Conservation (phyloP, 768 basidiomycete species). For the Lepiota subincarnata region DNA sequence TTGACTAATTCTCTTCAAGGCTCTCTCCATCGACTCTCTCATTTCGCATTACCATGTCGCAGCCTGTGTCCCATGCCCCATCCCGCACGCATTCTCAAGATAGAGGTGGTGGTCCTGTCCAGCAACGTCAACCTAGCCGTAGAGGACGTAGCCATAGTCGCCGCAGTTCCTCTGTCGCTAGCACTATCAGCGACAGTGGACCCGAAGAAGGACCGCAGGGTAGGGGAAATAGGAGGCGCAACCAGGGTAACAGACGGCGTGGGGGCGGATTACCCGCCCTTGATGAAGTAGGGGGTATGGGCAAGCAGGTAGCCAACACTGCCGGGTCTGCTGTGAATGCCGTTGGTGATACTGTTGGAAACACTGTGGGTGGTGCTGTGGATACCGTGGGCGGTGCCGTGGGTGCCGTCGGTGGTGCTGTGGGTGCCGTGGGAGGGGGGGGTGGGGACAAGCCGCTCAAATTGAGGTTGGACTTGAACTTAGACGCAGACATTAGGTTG, state of each 20-base stretch:
- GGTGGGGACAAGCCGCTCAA: conserved; percentile 18
- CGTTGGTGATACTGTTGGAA: neutral
- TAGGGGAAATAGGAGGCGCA: conserved; percentile 9
- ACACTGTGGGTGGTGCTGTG: neutral
- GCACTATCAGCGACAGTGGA: conserved; percentile 1
- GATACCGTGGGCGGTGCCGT: conserved; percentile 10
- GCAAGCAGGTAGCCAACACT: neutral
- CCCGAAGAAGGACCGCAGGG: conserved; percentile 1
- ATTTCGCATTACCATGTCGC: neutral
- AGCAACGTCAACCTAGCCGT: conserved; percentile 7
- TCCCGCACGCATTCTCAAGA: conserved; percentile 9
- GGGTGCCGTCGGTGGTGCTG: conserved; percentile 4
- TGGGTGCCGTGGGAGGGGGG: conserved; percentile 10
- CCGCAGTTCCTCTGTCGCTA: conserved; percentile 11
- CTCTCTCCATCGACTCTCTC: no score
- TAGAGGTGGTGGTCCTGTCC: neutral
- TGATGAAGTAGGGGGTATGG: conserved; percentile 17
- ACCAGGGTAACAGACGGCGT: conserved; percentile 11
- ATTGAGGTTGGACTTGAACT: conserved; percentile 28
- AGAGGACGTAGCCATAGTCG: conserved; percentile 17
- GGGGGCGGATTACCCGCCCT: conserved; percentile 16
- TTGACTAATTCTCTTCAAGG: no score
- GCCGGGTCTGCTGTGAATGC: neutral
- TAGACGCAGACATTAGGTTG: conserved; percentile 30
- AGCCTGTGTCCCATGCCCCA: conserved; percentile 7